Evolutionary conservation across 2,329 filamentous ascomycete species (phyloP).

Genomic region (Geosmithia putterillii): DNA sequence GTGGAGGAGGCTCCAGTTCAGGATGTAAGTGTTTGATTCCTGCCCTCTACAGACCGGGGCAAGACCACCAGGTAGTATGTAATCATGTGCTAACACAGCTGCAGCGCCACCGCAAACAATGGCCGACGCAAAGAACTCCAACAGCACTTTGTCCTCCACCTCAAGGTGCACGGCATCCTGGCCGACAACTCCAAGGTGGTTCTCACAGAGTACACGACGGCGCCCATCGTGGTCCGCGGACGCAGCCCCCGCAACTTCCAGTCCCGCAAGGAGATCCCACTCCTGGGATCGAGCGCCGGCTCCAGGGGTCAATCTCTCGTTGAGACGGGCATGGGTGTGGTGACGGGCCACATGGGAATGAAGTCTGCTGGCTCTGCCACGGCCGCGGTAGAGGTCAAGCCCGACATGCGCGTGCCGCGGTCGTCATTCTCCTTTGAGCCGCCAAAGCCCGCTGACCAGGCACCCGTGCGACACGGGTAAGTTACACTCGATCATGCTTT

Average conservation of each 20-base stretch:
- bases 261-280: conserved; percentile 80
- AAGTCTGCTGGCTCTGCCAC: conserved; percentile 45
- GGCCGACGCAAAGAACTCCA: conserved; percentile 88
- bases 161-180: conserved; percentile 77
- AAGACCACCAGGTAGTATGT: background rate
- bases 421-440: conserved; percentile 46
- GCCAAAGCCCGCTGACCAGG: conserved; percentile 39
- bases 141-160: conserved; percentile 83
- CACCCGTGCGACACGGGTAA: too few relatives aligned
- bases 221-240: conserved; percentile 86
- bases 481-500: too few relatives aligned
- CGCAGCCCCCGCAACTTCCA: conserved; percentile 92
- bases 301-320: conserved; percentile 65
- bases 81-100: conserved; percentile 7
- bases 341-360: conserved; percentile 40
- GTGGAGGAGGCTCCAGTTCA: conserved; percentile 87
- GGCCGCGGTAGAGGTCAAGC: conserved; percentile 39
- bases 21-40: conserved; percentile 42
- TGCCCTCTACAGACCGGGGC: conserved; percentile 4
- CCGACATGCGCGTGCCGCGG: conserved; percentile 42
- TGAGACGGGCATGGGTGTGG: conserved; percentile 49
- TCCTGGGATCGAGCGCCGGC: conserved; percentile 64
- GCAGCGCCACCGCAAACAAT: conserved; percentile 89
- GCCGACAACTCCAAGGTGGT: conserved; percentile 73
- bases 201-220: conserved; percentile 73